Base-by-base conservation (phyloP, 176 grass and related monocot genomes). In the Avena eriantha region DNA sequence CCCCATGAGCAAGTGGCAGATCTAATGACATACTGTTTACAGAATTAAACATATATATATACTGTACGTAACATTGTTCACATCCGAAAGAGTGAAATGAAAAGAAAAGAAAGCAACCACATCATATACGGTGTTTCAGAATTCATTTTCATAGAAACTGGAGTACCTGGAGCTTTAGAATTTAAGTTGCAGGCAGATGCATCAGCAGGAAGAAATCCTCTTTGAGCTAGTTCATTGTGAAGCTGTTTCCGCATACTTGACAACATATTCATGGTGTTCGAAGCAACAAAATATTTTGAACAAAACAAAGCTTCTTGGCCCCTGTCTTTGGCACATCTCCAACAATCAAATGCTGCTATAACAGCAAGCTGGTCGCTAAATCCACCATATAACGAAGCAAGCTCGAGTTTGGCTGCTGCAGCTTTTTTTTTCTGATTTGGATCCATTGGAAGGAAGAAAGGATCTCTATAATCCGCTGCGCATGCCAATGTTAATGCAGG, bases 401-500 rank as follows among this genome's bases (percentile, higher is more conserved):
- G 85, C 59, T 99, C 90, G 88, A 94, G 88, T 85, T 90, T 98
- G 43, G 92, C 93, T 69, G 83, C 46, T 6, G 36, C 58, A 41
- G 90, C 94, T 73, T 56, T 90, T 87, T 93, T 99, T 76, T 82
- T 99, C 36, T 91, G 75, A 82, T 90, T 80, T 56, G 92, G 92
- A 50, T 81, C 80, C 85, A 96, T 83, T 26, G 97, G 94, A 78
- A 96, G 80, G 64, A 94, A 10, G 53, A 98, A 98, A 8, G 97
- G 97, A 69, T 96, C 90, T 72, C 94, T 89, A 78, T 91, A 96
- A 68, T 93, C 92, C 10, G 87, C 86, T 78, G 92, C 90, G 51
- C 97, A 99, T 69, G 97, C 97, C 82, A 99, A 80, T 80, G 94
- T 99, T 57, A 99, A 86, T 43, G 97, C 97, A 72, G 97, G 92